Base-by-base conservation (phyloP, 2,329 filamentous ascomycete genomes). In the Tolypocladium nubicola region DNA sequence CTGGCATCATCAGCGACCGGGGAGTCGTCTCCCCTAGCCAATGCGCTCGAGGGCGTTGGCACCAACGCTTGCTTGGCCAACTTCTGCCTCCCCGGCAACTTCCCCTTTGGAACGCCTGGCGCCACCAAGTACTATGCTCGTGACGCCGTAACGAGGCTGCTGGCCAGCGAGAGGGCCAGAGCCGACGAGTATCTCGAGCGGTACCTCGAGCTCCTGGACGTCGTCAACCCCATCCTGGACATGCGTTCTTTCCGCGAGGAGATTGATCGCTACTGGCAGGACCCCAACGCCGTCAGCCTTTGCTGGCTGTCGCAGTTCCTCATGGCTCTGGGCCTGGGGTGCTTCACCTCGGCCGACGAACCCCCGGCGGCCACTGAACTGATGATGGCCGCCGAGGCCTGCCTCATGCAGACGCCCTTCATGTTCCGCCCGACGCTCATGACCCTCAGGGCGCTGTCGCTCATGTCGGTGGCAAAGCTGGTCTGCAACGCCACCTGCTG, bases 401-500 rank as follows among this genome's bases (percentile, higher is more conserved):
- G 70, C 39, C 63, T 73, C 5, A 69, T 70, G 65, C 70, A 73
- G 61, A 73, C 70, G 4, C 68, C 69, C 1, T 71, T 71, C 58
- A 72, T 71, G 66, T 71, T 71, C 53, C 68, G 70, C 2, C 70
- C 70, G 9, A 71, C 67, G 3, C 60, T 71, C 38, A 60, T 68
- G n/a, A 63, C 66, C 0, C 61, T 72, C 16, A 67, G 68, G 56
- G 63, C 66, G 1, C 57, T 71, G 13, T 64, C 65, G 19, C 61
- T 73, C 21, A 70, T 71, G 65, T 66, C 69, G 26, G 65, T 71
- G 39, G 70, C 70, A 33, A 72, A 71, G 60, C 67, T 71, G 49
- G 64, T 71, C 9, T 71, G 69, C 62, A 72, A 72, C 57, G 67
- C 70, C 14, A 72, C 69, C 0, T 73, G 70, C 57, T 72, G 70